These are phyloP conservation scores for Colletotrichum abscissum DNA, from an alignment of 2,329 filamentous ascomycete genomes.

Conservation along the genomic window DNA sequence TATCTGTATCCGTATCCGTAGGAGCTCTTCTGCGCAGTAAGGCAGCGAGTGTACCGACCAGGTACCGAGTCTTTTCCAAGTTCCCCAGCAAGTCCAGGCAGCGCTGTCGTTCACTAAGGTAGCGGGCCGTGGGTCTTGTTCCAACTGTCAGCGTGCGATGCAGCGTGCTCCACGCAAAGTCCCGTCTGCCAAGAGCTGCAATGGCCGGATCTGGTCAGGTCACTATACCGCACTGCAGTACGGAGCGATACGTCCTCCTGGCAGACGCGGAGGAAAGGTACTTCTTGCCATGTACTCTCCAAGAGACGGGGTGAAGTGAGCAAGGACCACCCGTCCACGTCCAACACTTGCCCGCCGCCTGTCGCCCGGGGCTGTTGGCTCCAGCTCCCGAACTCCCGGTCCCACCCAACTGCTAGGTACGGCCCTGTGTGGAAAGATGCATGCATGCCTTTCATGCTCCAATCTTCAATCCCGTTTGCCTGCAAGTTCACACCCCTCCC, in stretches of 20 bases:
- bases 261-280: background rate
- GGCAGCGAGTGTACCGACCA: background rate
- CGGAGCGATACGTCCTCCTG: background rate
- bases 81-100: background rate
- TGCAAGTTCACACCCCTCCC: background rate
- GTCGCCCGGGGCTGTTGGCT: background rate
- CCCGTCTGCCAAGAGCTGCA: background rate
- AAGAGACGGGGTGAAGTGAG: background rate
- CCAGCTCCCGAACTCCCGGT: constrained; percentile 3
- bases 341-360: background rate
- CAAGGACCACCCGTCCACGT: background rate
- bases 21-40: background rate
- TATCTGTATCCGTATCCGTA: too few relatives aligned
- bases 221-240: background rate
- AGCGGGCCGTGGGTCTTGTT: background rate
- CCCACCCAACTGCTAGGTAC: background rate
- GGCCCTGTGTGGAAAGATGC: background rate
- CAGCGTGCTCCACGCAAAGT: background rate
- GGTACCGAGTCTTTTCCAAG: background rate
- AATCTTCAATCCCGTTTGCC: background rate
- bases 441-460: background rate
- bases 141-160: background rate
- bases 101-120: background rate
- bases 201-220: background rate
- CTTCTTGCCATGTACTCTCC: background rate